Base-by-base conservation (phyloP, 495 filamentous ascomycete species). In the Aspergillus nanangensis region DNA sequence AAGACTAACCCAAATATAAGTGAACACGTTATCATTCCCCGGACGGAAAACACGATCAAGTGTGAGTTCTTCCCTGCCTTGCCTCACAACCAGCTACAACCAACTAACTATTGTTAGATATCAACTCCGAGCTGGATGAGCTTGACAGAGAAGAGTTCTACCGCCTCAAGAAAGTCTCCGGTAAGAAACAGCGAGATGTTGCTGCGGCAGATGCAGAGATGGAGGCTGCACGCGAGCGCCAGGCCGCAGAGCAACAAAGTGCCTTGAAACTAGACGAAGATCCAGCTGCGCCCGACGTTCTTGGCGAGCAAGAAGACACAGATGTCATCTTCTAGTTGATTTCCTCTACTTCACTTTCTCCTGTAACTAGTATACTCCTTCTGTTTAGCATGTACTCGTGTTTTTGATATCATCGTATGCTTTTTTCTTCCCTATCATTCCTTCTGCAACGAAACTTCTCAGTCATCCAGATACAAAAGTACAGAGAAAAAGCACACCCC, bases 81-180 rank as follows among this genome's bases (percentile, higher is more conserved):
- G n/a, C n/a, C n/a, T n/a, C n/a, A n/a, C n/a, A n/a, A n/a, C n/a
- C n/a, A n/a, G n/a, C n/a, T n/a, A n/a, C n/a, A n/a, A n/a, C n/a
- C n/a, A n/a, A n/a, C n/a, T n/a, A 29, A 29, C 25, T 29, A 13
- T 14, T 19, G 15, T 13, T 31, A 88, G 84, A 98, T 61, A 99
- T 99, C 78, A 99, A 96, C 71, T 95, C 90, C 8, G 93, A 99
- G 62, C 83, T 99, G 13, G 93, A 99, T 62, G 93, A 99, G 71
- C 74, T 99, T 32, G 93, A 99, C 72, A 78, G 93, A 71, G 93
- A 99, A 65, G 93, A 99, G 57, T 99, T 99, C 69, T 98, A 95
- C 66, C 81, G 93, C 41, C 71, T 99, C 56, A 99, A 97, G 75
- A 99, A 99, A 76, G 92, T 96, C 18, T 89, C 89, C n/a, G 79